These are phyloP conservation scores for Saturnispora dispora DNA, from an alignment of 805 yeast genomes.

Conservation along the genomic window DNA sequence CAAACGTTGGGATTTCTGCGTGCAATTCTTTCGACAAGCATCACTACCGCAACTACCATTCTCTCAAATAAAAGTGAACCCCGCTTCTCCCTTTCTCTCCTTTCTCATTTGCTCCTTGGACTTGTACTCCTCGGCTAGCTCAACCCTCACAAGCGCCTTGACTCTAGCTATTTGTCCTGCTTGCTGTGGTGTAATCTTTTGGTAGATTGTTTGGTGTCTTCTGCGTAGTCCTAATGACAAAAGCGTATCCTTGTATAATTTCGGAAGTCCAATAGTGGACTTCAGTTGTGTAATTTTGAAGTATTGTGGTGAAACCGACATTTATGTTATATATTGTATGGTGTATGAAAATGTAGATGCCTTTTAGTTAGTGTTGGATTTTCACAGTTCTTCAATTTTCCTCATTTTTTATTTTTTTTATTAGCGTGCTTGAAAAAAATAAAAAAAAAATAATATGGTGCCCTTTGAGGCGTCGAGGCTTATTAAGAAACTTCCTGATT, in stretches of 20 bases:
- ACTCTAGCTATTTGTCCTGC: conserved; percentile 81
- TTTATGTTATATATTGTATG: not conserved
- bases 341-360: too few relatives aligned
- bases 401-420: not conserved
- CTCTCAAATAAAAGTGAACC: conserved; percentile 31
- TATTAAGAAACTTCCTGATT: not conserved
- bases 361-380: too few relatives aligned
- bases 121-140: conserved; percentile 49
- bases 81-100: conserved; percentile 55
- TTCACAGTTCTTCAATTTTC: not conserved
- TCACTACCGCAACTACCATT: too few relatives aligned
- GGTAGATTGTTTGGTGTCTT: conserved; percentile 69
- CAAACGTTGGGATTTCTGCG: too few relatives aligned
- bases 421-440: too few relatives aligned
- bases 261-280: conserved; percentile 82
- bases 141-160: conserved; percentile 80
- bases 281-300: conserved; percentile 68
- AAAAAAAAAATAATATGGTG: not conserved
- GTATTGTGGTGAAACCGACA: conserved; percentile 21
- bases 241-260: conserved; percentile 53
- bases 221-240: conserved; percentile 64
- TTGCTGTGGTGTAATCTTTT: conserved; percentile 59
- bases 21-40: too few relatives aligned
- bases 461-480: not conserved
- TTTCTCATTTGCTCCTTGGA: conserved; percentile 43